phyloP scores from a whole-genome alignment of 192 early-diverging fungal genomes.

The Haplosporangium gracile region DNA sequence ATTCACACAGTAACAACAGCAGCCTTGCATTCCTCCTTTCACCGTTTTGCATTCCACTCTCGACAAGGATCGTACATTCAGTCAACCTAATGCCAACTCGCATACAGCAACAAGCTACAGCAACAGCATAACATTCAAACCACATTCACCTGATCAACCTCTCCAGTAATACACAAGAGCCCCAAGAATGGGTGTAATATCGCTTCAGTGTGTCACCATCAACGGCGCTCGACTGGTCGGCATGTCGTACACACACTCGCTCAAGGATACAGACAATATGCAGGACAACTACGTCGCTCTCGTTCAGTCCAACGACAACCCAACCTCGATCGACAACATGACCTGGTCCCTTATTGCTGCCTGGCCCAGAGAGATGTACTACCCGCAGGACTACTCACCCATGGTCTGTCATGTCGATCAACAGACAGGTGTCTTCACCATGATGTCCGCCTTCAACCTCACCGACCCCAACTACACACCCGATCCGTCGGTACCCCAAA shows the following conservation, averaged over 20 bases:
- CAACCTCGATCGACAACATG: background rate
- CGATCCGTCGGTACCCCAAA: background rate
- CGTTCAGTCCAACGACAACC: constrained; percentile 28
- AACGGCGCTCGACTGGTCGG: constrained; percentile 27
- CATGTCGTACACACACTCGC: constrained; percentile 17
- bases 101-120: background rate
- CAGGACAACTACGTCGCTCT: background rate
- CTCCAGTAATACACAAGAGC: background rate
- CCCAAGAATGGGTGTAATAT: background rate
- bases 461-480: background rate
- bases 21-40: background rate
- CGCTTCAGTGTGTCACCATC: constrained; percentile 1
- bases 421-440: constrained; percentile 15
- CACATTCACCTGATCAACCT: background rate
- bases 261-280: background rate
- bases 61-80: background rate
- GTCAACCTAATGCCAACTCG: background rate
- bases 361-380: background rate
- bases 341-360: constrained; percentile 22
- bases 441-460: constrained; percentile 30
- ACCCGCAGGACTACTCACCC: constrained; percentile 23
- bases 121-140: background rate
- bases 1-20: too few relatives aligned
- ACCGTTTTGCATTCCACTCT: background rate
- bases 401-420: constrained; percentile 24